These are phyloP conservation scores for Capsicum rhomboideum DNA, from an alignment of 257 asterid species.

Conservation along the genomic window DNA sequence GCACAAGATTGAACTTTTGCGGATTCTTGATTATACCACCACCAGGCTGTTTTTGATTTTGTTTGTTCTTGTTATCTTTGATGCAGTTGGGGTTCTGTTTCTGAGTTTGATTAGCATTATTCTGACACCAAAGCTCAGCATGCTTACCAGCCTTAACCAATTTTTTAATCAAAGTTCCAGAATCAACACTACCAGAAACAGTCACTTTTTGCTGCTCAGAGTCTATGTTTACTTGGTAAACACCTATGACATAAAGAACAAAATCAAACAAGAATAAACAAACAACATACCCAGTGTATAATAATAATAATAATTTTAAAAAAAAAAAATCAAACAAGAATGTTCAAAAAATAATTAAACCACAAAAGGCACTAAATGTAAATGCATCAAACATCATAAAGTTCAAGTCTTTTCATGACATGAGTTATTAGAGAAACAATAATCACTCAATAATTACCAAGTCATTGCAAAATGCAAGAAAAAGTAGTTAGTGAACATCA, in stretches of 20 bases:
- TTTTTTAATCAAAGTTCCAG: conserved; percentile 45
- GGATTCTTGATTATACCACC: conserved; percentile 20
- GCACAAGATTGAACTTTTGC: conserved; percentile 19
- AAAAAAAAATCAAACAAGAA: background rate
- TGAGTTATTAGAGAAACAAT: background rate
- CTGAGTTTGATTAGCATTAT: conserved; percentile 25
- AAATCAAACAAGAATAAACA: background rate
- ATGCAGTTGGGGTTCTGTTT: conserved; percentile 28
- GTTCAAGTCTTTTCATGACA: background rate
- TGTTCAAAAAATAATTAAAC: background rate
- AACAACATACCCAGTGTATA: too few species aligned
- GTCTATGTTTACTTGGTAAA: conserved; percentile 57
- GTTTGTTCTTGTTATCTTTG: conserved; percentile 23
- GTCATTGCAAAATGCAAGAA: background rate
- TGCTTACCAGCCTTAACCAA: conserved; percentile 52
- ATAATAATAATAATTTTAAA: too few species aligned
- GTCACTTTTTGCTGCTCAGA: conserved; percentile 57
- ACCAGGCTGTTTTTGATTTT: conserved; percentile 31
- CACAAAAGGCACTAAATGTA: background rate
- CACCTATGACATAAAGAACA: conserved; percentile 28
- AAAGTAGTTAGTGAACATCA: background rate
- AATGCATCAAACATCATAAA: conserved; percentile 5
- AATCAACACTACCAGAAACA: conserved; percentile 48
- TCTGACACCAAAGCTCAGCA: conserved; percentile 65
- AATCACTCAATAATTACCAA: background rate